Evolutionary conservation across 495 filamentous ascomycete species (phyloP), one percentile per base, ranked within the genome.

Genomic region (Neurospora tetraspora): DNA sequence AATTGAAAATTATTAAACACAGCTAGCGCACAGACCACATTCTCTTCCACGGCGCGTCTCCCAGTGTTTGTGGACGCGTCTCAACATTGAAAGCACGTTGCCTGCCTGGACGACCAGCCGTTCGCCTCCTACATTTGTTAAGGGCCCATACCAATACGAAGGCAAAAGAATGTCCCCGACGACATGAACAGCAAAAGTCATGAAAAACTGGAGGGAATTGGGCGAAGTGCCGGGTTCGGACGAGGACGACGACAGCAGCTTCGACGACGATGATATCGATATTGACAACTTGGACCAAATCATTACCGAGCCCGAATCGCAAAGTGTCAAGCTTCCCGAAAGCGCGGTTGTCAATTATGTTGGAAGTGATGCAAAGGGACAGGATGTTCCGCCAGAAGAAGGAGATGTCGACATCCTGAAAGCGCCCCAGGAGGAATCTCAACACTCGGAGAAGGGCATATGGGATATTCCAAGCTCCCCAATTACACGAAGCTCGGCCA

Each of bases 221-320:
- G 86, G 87, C 76, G 85, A 84, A 78, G 85, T 89, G 70, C 85
- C 86, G 73, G 87, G 87, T 76, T 88, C 87, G 80, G 86, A 89
- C 76, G 86, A 88, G 73, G 86, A 86, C 71, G 84, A 86, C 77
- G 80, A 84, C 65, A 77, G 53, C 53, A 65, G 73, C 39, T 81
- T 81, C 74, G 85, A 86, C 71, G 82, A 81, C 68, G 73, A 77
- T 65, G 81, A 84, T 71, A 78, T 74, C 20, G 77, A 81, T 45
- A 42, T 75, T 45, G 71, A 69, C 23, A 71, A 74, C n/a, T 18
- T 65, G 59, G 23, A 70, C 68, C 31, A 27, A 3, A 16, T 9
- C 31, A 39, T 39, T 39, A 27, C 53, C 16, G 37, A 16, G n/a
- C 11, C n/a, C 18, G 69, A 61, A 6, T 16, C 53, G n/a, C n/a